Evolutionary conservation across 495 filamentous ascomycete genomes (phyloP).

Genomic region (Penicillium diatomitis): DNA sequence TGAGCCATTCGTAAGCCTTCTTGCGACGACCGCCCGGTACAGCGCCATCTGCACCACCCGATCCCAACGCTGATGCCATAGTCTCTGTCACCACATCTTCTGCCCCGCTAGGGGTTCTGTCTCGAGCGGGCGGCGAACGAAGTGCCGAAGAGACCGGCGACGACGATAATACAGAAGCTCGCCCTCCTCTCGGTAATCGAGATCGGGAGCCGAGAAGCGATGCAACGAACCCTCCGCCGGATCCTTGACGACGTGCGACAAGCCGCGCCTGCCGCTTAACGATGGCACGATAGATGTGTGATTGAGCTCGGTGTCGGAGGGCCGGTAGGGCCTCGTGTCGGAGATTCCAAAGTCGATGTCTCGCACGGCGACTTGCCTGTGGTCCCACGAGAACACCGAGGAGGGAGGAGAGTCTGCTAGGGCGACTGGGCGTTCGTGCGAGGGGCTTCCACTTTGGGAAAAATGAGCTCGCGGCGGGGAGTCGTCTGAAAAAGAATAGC

Average conservation of each 20-base stretch:
- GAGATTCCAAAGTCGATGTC: conserved; percentile 54
- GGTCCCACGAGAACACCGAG: conserved; percentile 47
- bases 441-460: conserved; percentile 9
- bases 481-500: conserved; percentile 12
- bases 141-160: not conserved
- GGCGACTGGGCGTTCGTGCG: conserved; percentile 11
- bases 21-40: conserved; percentile 63
- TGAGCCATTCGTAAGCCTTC: conserved; percentile 76
- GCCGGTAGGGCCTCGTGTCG: conserved; percentile 65
- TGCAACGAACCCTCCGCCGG: conserved; percentile 38
- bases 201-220: conserved; percentile 39
- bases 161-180: not conserved
- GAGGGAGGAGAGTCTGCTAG: conserved; percentile 18
- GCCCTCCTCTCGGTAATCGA: conserved; percentile 26
- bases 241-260: conserved; percentile 21
- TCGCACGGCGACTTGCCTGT: conserved; percentile 46
- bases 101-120: conserved; percentile 9
- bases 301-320: conserved; percentile 59
- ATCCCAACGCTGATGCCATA: conserved; percentile 35
- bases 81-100: conserved; percentile 20
- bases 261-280: conserved; percentile 51
- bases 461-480: conserved; percentile 5
- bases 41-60: conserved; percentile 37
- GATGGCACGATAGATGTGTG: conserved; percentile 65
- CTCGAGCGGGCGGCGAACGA: not conserved